A percentile compares a stretch with the other conserved stretches of the same genome.
These are phyloP conservation scores for Raddia guianensis DNA, from an alignment of 176 grass and related monocot genomes.

Conservation along the genomic window DNA sequence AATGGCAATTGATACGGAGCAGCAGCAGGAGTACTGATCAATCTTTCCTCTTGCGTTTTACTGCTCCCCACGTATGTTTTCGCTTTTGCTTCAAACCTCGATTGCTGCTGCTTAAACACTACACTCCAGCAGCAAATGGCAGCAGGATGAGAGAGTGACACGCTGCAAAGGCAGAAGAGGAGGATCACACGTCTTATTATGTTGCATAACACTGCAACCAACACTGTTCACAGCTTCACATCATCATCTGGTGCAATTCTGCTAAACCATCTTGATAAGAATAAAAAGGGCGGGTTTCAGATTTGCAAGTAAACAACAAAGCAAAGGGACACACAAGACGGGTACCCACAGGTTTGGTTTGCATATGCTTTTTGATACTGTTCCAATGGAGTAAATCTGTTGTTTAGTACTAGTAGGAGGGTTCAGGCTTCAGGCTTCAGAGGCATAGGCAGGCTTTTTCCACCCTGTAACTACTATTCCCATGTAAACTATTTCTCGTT, in stretches of 20 bases:
- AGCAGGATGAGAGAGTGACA: not conserved
- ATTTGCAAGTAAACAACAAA: not conserved
- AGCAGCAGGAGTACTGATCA: not conserved
- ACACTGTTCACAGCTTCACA: not conserved
- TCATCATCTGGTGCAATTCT: not conserved
- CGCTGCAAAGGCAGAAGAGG: not conserved
- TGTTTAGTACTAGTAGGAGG: not conserved
- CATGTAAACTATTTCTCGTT: slow-evolving; percentile 26
- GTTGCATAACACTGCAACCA: not conserved
- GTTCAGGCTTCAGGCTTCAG: not conserved
- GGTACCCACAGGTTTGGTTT: slow-evolving; percentile 2
- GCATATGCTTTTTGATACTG: not conserved
- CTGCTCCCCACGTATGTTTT: not conserved
- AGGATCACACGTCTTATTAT: not conserved
- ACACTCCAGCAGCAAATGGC: not conserved
- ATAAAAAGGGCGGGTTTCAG: not conserved
- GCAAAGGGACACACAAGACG: not conserved
- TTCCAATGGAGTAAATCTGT: slow-evolving; percentile 1
- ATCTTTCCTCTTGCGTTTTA: not conserved
- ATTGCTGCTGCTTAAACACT: not conserved
- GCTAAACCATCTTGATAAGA: not conserved
- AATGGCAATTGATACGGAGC: not conserved
- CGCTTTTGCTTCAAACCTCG: not conserved
- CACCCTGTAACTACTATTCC: slow-evolving; percentile 6
- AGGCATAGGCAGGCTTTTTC: not conserved